phyloP scores from a whole-genome alignment of 805 yeast species.

The Torulaspora gathmanii region DNA sequence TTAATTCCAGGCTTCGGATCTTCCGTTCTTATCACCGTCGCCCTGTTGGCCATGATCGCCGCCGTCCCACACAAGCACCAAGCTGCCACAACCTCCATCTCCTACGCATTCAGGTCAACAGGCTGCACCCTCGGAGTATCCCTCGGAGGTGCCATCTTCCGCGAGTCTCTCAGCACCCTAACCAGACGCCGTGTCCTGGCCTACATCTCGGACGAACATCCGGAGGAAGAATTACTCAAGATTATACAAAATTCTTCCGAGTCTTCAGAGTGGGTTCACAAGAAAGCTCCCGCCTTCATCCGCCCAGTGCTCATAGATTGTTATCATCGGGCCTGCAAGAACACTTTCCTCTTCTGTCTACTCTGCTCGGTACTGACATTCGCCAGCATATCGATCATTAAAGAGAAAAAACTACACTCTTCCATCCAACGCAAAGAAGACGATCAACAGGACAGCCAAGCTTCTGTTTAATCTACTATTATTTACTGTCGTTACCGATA shows the following conservation, averaged over 20 bases:
- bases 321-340: constrained; percentile 50
- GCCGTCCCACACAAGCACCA: constrained; percentile 65
- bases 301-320: constrained; percentile 44
- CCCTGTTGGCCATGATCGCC: constrained; percentile 63
- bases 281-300: constrained; percentile 50
- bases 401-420: constrained; percentile 54
- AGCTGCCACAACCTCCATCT: constrained; percentile 85
- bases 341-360: constrained; percentile 47
- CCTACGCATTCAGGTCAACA: constrained; percentile 80
- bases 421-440: constrained; percentile 42
- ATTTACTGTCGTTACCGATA: background rate
- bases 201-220: constrained; percentile 36
- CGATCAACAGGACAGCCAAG: background rate
- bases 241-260: constrained; percentile 52
- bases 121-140: constrained; percentile 85
- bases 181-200: constrained; percentile 33
- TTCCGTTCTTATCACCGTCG: constrained; percentile 58
- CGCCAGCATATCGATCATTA: constrained; percentile 44
- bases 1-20: constrained; percentile 52
- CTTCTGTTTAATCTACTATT: background rate
- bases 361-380: constrained; percentile 38
- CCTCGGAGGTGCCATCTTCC: constrained; percentile 60
- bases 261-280: constrained; percentile 49
- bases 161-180: constrained; percentile 37
- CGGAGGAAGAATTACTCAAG: constrained; percentile 36